Evolutionary conservation across 257 asterid genomes (phyloP).

Genomic region (Echites panduratus): DNA sequence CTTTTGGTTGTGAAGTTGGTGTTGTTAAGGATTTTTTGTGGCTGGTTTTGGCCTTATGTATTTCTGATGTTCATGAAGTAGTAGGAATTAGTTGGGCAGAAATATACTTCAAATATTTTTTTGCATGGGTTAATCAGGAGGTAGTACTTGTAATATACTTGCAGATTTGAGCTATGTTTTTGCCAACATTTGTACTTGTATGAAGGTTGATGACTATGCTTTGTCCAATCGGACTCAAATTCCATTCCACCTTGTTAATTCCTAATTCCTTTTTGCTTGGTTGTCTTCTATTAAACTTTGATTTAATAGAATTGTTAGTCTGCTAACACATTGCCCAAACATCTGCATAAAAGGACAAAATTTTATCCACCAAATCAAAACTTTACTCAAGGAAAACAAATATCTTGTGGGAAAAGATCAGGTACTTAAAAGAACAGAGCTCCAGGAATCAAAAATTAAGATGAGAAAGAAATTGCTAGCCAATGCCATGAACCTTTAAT

Average conservation of each 20-base stretch:
- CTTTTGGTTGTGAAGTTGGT: too few species aligned
- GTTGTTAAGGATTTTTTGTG: too few species aligned
- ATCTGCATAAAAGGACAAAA: slow-evolving; percentile 22
- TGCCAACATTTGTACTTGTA: too few species aligned
- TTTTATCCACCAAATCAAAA: slow-evolving; percentile 5
- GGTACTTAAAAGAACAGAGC: neutral
- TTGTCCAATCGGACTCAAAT: slow-evolving; percentile 47
- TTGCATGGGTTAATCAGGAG: too few species aligned
- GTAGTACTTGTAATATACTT: too few species aligned
- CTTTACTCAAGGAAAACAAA: neutral
- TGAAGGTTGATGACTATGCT: slow-evolving; percentile 41
- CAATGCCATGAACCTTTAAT: slow-evolving; percentile 50
- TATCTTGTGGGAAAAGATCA: neutral
- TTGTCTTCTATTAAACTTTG: slow-evolving; percentile 13
- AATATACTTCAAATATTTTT: too few species aligned
- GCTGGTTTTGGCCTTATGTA: too few species aligned
- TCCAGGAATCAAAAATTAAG: neutral
- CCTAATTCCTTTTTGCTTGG: slow-evolving; percentile 24
- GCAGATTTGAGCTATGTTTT: too few species aligned
- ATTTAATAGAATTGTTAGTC: slow-evolving; percentile 23
- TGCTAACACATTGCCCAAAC: slow-evolving; percentile 44
- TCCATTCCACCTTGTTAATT: slow-evolving; percentile 51
- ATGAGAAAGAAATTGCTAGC: slow-evolving; percentile 28
- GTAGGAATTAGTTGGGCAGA: too few species aligned
- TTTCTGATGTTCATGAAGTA: too few species aligned